These are phyloP conservation scores for Chytridium lagenaria DNA, from an alignment of 371 early-diverging fungal genomes.

Conservation along the genomic window DNA sequence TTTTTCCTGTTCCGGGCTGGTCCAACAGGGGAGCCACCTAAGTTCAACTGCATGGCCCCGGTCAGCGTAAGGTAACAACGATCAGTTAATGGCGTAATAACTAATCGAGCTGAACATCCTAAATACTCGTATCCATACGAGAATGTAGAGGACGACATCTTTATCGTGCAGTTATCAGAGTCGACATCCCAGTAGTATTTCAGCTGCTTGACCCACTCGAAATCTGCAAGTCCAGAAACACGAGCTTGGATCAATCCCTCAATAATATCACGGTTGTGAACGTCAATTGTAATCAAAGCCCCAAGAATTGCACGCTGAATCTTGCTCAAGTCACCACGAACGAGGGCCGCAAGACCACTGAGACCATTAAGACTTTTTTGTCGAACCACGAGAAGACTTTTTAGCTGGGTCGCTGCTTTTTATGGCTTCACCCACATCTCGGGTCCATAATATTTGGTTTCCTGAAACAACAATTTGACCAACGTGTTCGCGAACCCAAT, in stretches of 20 bases:
- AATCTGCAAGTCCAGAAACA: slow-evolving; percentile 51
- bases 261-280: slow-evolving; percentile 65
- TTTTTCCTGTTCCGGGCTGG: slow-evolving; percentile 69
- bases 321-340: slow-evolving; percentile 59
- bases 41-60: slow-evolving; percentile 62
- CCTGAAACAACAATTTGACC: slow-evolving; percentile 62
- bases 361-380: slow-evolving; percentile 53
- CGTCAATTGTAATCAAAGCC: slow-evolving; percentile 64
- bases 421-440: slow-evolving; percentile 56
- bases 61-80: slow-evolving; percentile 63
- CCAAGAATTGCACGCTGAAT: slow-evolving; percentile 61
- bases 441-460: slow-evolving; percentile 60
- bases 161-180: slow-evolving; percentile 57
- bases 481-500: slow-evolving; percentile 61
- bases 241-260: slow-evolving; percentile 49
- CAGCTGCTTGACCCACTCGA: slow-evolving; percentile 64
- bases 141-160: slow-evolving; percentile 60
- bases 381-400: slow-evolving; percentile 42
- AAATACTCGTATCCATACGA: slow-evolving; percentile 64
- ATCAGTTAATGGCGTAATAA: slow-evolving; percentile 65
- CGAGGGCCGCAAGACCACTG: slow-evolving; percentile 55
- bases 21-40: slow-evolving; percentile 65
- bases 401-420: slow-evolving; percentile 48
- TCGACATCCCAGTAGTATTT: slow-evolving; percentile 65
- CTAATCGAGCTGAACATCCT: slow-evolving; percentile 60